Evolutionary conservation across 352 stramenopile genomes (phyloP).

Genomic region (Phytophthora ohioensis): DNA sequence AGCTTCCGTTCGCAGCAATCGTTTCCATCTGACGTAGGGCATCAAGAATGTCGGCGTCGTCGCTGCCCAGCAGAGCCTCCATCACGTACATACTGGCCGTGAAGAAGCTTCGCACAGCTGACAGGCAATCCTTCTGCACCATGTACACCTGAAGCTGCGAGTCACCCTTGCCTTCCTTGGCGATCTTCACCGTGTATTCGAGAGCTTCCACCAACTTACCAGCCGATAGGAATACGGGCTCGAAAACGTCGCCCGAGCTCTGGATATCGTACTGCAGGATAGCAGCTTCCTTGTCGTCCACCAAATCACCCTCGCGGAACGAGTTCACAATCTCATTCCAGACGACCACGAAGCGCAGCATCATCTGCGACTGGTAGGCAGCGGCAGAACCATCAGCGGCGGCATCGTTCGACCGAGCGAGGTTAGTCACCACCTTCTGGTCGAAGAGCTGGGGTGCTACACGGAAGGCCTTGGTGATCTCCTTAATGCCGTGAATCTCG

Average conservation of each 20-base stretch:
- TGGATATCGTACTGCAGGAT: constrained; percentile 83
- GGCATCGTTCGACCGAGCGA: constrained; percentile 66
- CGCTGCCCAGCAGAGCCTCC: constrained; percentile 66
- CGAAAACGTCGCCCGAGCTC: constrained; percentile 75
- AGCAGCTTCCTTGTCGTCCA: constrained; percentile 79
- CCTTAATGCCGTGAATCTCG: constrained; percentile 70
- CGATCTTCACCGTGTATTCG: constrained; percentile 64
- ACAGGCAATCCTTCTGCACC: constrained; percentile 77
- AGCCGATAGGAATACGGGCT: constrained; percentile 82
- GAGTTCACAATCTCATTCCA: constrained; percentile 87
- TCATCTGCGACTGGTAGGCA: constrained; percentile 74
- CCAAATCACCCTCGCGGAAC: constrained; percentile 74
- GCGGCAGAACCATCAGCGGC: constrained; percentile 52
- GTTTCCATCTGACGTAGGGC: constrained; percentile 70
- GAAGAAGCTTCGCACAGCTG: constrained; percentile 76
- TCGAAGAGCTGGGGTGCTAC: constrained; percentile 75
- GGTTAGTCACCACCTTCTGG: constrained; percentile 74
- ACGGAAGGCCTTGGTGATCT: constrained; percentile 77
- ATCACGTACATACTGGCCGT: constrained; percentile 82
- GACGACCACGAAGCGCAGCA: constrained; percentile 82
- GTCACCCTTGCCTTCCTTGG: constrained; percentile 74
- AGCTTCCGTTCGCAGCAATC: constrained; percentile 64
- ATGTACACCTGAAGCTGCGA: constrained; percentile 73
- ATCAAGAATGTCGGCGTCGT: constrained; percentile 74
- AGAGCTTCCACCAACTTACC: constrained; percentile 76